phyloP scores from a whole-genome alignment of 768 basidiomycete genomes.

The Rhodotorula graminis region DNA sequence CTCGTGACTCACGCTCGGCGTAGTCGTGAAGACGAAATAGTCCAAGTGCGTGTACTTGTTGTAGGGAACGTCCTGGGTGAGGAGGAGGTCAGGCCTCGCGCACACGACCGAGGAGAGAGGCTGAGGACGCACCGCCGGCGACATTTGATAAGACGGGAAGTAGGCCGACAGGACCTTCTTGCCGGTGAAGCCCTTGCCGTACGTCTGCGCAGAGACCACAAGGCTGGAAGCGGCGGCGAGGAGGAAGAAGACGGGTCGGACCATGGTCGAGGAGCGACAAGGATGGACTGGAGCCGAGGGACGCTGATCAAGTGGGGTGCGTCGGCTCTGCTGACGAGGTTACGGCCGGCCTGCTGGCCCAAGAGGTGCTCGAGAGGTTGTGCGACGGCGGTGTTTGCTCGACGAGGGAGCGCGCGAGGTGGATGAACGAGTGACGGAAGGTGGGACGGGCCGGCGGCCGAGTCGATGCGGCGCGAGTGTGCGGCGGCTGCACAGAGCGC shows the following conservation, averaged over 20 bases:
- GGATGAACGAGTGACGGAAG: not conserved
- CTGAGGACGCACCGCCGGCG: not conserved
- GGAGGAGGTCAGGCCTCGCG: not conserved
- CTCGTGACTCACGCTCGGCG: not conserved
- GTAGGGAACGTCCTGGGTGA: slow-evolving; percentile 12
- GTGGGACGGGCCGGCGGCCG: not conserved
- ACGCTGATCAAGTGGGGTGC: not conserved
- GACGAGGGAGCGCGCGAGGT: not conserved
- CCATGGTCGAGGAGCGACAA: not conserved
- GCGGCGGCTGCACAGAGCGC: too few species aligned
- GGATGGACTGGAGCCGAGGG: not conserved
- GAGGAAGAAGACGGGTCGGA: not conserved
- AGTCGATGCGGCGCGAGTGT: too few species aligned
- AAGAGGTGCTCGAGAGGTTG: not conserved
- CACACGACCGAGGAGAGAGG: not conserved
- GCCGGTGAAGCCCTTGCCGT: slow-evolving; percentile 25
- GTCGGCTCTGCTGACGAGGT: not conserved
- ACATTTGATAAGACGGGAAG: slow-evolving; percentile 11
- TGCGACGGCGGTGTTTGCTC: not conserved
- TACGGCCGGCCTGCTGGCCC: too few species aligned
- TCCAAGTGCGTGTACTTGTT: slow-evolving; percentile 21
- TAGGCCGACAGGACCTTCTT: slow-evolving; percentile 19
- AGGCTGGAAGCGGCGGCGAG: not conserved
- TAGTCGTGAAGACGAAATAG: slow-evolving; percentile 35
- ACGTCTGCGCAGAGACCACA: not conserved